Base-by-base conservation (phyloP, 352 stramenopile genomes). In the Globisporangium alternatum region DNA sequence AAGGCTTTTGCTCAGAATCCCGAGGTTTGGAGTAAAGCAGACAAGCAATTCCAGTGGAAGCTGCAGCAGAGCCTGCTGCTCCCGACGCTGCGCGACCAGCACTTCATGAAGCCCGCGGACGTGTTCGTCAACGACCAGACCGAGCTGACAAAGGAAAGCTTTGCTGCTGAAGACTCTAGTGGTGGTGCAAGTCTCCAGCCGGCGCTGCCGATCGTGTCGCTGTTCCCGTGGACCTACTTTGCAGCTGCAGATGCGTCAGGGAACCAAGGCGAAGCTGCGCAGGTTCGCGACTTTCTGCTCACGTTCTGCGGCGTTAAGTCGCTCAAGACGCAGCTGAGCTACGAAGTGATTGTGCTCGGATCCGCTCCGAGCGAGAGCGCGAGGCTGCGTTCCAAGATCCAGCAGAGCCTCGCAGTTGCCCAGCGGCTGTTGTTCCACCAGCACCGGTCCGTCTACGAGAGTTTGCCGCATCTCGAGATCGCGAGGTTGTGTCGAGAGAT, bases 51-150 rank as follows among this genome's bases (percentile, higher is more conserved):
- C 33, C 62, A 71, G 21, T 62, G 19, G 48, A 70, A 43, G 30
- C 19, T 76, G 19, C 77, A 84, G 48, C 69, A 69, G 28, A 61
- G 71, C 21, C 51, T 64, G 15, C 6, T 83, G 4, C 79, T 79
- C 22, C 76, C 70, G 9, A 74, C 64, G 21, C 58, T 79, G 12
- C 45, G 33, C 13, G 39, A 59, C 12, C 35, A 60, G 45, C 48
- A 25, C 49, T 80, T 71, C 41, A n/a, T 35, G 12, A 69, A 60
- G 25, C 69, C 69, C 30, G 51, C 54, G 0, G 71, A 88, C 15
- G 43, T 91, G 56, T 91, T 83, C 52, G 31, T 92, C 12, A 91
- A 93, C 54, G 83, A 93, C 53, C 83, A 91, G 68, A 53, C 44
- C 15, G 76, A 85, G 22, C 62, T 91, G 28, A 58, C 56, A 1